phyloP scores from a whole-genome alignment of 2,329 filamentous ascomycete genomes.

The Claviceps digitariae region DNA sequence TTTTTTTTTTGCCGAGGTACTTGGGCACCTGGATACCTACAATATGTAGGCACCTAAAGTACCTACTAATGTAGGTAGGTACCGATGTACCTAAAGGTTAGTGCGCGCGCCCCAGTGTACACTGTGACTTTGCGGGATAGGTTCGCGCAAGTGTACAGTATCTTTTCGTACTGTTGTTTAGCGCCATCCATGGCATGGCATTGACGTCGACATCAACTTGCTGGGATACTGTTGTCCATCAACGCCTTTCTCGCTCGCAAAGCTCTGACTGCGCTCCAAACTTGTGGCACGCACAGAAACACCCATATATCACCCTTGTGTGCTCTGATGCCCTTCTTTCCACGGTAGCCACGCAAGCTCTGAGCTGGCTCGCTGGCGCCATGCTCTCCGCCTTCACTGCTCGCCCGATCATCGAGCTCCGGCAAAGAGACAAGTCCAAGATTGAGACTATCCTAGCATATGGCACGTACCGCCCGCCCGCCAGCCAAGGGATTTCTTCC shows the following conservation, averaged over 20 bases:
- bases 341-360: slow-evolving; percentile 17
- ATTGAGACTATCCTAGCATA: slow-evolving; percentile 93
- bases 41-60: too few species aligned
- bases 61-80: neutral
- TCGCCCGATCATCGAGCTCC: slow-evolving; percentile 92
- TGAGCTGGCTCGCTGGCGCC: slow-evolving; percentile 32
- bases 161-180: neutral
- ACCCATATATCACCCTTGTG: neutral
- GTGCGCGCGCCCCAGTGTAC: neutral
- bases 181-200: neutral
- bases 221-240: neutral
- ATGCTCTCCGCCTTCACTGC: slow-evolving; percentile 98
- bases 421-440: slow-evolving; percentile 86
- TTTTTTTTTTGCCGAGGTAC: neutral
- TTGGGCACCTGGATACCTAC: neutral
- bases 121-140: neutral
- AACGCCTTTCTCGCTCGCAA: neutral
- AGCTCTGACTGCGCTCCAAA: neutral
- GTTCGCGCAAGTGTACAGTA: neutral
- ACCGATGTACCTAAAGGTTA: neutral
- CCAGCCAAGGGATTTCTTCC: neutral
- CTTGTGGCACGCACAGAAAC: neutral
- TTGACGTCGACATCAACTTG: neutral
- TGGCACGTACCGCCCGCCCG: slow-evolving; percentile 34
- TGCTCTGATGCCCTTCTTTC: slow-evolving; percentile 10